Conservation (phyloP, 208 protist genomes). For the Balamuthia mandrillaris region DNA sequence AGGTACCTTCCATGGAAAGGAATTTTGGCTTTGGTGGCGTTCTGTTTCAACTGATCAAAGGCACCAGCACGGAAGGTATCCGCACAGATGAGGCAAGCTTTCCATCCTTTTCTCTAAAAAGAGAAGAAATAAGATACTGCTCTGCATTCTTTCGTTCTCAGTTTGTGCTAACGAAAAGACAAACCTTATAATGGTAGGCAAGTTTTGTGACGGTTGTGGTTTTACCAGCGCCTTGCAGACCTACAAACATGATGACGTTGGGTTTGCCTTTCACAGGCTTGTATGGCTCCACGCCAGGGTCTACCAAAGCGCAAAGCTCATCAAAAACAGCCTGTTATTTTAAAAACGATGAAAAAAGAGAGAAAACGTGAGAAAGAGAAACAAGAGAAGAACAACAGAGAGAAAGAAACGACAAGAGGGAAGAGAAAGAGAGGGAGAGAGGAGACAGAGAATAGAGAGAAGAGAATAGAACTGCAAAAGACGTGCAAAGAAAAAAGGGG, state of each 20-base stretch:
- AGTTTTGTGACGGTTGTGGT: slow-evolving; percentile 96
- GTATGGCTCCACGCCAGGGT: slow-evolving; percentile 93
- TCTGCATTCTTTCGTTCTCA: too few relatives aligned
- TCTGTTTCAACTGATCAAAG: slow-evolving; percentile 97
- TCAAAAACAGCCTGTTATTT: slow-evolving; percentile 86
- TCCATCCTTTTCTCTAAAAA: slow-evolving; percentile 92
- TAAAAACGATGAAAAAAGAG: too few relatives aligned
- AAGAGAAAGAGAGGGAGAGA: background rate
- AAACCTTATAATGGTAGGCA: slow-evolving; percentile 67
- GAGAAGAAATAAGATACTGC: slow-evolving; percentile 91
- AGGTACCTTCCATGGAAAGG: slow-evolving; percentile 91
- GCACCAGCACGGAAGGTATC: slow-evolving; percentile 97
- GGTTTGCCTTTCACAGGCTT: slow-evolving; percentile 88
- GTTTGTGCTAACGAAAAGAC: too few relatives aligned
- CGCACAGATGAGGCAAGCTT: slow-evolving; percentile 93
- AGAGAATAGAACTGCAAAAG: background rate
- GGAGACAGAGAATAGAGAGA: background rate
- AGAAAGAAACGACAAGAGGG: background rate
- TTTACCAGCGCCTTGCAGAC: slow-evolving; percentile 91
- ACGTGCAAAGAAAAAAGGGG: background rate
- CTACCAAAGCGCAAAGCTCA: slow-evolving; percentile 90
- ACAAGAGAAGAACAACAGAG: background rate
- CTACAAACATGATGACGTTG: slow-evolving; percentile 99
- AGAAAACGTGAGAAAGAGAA: background rate
- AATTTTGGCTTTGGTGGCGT: slow-evolving; percentile 96